Conservation (phyloP, 371 early-diverging fungal genomes). For the Rhizopus sp. region DNA sequence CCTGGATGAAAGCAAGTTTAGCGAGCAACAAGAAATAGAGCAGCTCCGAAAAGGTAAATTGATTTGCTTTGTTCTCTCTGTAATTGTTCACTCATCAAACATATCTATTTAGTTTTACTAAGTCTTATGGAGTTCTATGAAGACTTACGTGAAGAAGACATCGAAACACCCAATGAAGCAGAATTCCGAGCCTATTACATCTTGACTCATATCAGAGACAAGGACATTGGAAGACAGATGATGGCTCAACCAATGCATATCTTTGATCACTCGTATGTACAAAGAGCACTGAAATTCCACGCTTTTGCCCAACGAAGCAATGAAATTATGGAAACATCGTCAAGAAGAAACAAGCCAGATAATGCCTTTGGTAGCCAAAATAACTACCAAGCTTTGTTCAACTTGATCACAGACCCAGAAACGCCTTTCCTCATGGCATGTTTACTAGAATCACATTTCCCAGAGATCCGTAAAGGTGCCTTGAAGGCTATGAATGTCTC, state of each 20-base stretch:
- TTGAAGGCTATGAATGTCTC: conserved; percentile 73
- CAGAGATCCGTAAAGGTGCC: conserved; percentile 72
- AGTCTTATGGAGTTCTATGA: conserved; percentile 85
- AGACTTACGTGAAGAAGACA: conserved; percentile 63
- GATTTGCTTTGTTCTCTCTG: neutral
- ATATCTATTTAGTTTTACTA: conserved; percentile 56
- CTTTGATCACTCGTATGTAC: conserved; percentile 61
- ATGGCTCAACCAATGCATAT: conserved; percentile 58
- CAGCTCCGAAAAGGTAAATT: conserved; percentile 82
- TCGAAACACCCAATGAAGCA: conserved; percentile 74
- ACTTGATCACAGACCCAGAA: conserved; percentile 50
- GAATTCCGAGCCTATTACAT: conserved; percentile 90
- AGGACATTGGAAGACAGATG: conserved; percentile 65
- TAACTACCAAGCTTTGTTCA: conserved; percentile 69
- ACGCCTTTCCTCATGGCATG: conserved; percentile 80
- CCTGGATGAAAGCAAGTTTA: conserved; percentile 59
- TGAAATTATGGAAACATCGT: conserved; percentile 47
- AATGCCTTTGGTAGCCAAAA: conserved; percentile 65
- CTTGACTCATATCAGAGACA: conserved; percentile 70
- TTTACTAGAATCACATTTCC: conserved; percentile 73
- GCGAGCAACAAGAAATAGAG: conserved; percentile 83
- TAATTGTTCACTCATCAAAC: neutral
- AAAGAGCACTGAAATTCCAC: conserved; percentile 70
- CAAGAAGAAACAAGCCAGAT: conserved; percentile 45
- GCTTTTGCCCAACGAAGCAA: conserved; percentile 60